Conservation (phyloP, 768 basidiomycete species). For the Tricholoma sp. region DNA sequence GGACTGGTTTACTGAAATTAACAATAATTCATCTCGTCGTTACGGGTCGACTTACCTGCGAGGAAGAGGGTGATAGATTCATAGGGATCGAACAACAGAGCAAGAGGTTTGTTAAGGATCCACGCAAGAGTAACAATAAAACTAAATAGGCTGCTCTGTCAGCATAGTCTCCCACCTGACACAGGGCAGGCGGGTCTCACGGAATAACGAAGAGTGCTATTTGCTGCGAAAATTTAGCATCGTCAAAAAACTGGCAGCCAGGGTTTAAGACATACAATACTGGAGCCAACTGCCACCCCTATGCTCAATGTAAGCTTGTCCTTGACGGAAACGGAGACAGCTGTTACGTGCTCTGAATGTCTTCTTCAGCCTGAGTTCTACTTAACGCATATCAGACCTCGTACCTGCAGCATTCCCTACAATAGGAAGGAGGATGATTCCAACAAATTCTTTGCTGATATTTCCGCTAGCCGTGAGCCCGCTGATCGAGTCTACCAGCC, state of each 20-base stretch:
- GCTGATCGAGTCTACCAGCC: conserved; percentile 76
- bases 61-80: conserved; percentile 66
- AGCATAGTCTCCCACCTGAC: background rate
- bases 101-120: conserved; percentile 73
- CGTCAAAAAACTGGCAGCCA: background rate
- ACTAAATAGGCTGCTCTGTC: conserved; percentile 11
- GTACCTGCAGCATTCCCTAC: conserved; percentile 81
- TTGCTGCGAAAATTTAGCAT: conserved; percentile 43
- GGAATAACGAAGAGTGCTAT: conserved; percentile 45
- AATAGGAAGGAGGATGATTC: conserved; percentile 80
- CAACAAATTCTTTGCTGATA: conserved; percentile 80
- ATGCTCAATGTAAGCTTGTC: conserved; percentile 85
- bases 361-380: conserved; percentile 7
- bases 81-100: conserved; percentile 83
- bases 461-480: conserved; percentile 53
- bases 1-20: conserved; percentile 35
- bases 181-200: conserved; percentile 19
- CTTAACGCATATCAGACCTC: conserved; percentile 9
- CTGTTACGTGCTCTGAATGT: conserved; percentile 74
- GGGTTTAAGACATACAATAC: conserved; percentile 51
- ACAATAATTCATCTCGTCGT: background rate
- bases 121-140: conserved; percentile 77
- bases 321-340: conserved; percentile 88
- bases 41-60: conserved; percentile 25
- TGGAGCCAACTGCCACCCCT: conserved; percentile 83